Percentiles rank a stretch among this genome's conserved stretches.
Conservation (phyloP, 108 stramenopile genomes). For the Nannochloropsis oceanica region DNA sequence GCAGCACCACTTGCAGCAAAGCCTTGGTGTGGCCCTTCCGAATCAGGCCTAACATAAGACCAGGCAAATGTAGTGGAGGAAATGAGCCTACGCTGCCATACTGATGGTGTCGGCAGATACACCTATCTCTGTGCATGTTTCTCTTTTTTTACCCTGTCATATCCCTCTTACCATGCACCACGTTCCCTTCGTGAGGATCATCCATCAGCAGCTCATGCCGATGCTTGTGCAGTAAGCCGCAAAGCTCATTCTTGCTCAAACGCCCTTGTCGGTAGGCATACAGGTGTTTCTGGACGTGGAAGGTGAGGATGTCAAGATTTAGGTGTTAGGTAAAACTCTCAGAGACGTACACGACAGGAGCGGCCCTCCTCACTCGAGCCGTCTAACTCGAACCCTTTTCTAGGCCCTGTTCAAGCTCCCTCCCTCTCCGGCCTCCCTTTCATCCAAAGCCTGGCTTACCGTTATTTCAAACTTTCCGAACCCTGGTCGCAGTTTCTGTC, state of each 20-base stretch:
- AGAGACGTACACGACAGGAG: background rate
- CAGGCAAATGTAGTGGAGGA: too few relatives aligned
- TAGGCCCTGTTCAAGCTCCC: too few relatives aligned
- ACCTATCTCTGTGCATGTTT: too few relatives aligned
- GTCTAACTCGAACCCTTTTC: too few relatives aligned
- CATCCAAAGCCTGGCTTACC: background rate
- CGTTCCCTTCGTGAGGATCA: background rate
- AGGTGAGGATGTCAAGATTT: background rate
- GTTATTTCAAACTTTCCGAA: background rate
- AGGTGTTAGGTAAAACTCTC: background rate
- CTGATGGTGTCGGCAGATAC: too few relatives aligned
- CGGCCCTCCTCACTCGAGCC: background rate
- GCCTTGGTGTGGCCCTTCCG: background rate
- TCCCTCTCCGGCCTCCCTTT: background rate
- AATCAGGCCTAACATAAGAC: background rate
- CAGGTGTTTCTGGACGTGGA: background rate
- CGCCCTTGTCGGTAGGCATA: background rate
- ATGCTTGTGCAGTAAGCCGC: background rate
- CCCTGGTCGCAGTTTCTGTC: background rate
- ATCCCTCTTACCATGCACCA: background rate
- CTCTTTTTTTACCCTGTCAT: too few relatives aligned
- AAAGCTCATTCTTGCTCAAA: background rate
- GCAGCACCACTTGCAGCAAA: background rate
- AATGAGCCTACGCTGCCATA: too few relatives aligned
- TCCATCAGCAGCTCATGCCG: background rate